Evolutionary conservation across 495 filamentous ascomycete genomes (phyloP), one percentile per base, ranked within the genome.

Genomic region (Sordaria brevicollis): DNA sequence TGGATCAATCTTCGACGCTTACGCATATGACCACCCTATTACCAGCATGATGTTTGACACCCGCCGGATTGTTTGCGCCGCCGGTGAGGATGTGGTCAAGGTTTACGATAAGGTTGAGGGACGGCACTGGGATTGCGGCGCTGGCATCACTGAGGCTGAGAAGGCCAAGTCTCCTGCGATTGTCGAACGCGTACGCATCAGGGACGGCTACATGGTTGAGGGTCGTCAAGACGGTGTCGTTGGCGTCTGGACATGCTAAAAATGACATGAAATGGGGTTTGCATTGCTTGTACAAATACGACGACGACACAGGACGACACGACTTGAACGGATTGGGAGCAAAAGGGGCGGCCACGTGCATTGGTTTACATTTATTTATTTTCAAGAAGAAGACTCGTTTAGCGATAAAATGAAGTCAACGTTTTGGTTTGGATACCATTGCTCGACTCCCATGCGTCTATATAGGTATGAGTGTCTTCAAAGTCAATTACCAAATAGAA

Each of bases 11-110:
- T 92, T 90, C 76, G 95, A 99, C 77, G 96, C 94, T 35, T 99
- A 92, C 76, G 95, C 95, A 54, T 99, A 97, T 78, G 93, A 97
- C 76, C 85, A 93, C 75, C 90, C 94, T 0, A 87, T 99, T 71
- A 97, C 93, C 31, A 93, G 91, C 83, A 98, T 98, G 95, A 95
- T 95, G 89, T 99, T 99, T 75, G 95, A 99, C 79, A 83, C 85
- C 13, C 89, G 94, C 34, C 89, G 95, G 49, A 99, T 99, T 71
- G 93, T 94, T 8, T 88, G 92, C 57, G 94, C 95, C 4, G 93
- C 93, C 0, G 91, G 93, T 65, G 94, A 98, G 78, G 89, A 90
- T 74, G 92, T 97, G 34, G 93, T 93, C 71, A 99, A 99, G 81
- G 90, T 98, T 65, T 98, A 98, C 79, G 95, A 99, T 81, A 98